phyloP scores from a whole-genome alignment of 495 filamentous ascomycete genomes.

The Xylaria longipes region DNA sequence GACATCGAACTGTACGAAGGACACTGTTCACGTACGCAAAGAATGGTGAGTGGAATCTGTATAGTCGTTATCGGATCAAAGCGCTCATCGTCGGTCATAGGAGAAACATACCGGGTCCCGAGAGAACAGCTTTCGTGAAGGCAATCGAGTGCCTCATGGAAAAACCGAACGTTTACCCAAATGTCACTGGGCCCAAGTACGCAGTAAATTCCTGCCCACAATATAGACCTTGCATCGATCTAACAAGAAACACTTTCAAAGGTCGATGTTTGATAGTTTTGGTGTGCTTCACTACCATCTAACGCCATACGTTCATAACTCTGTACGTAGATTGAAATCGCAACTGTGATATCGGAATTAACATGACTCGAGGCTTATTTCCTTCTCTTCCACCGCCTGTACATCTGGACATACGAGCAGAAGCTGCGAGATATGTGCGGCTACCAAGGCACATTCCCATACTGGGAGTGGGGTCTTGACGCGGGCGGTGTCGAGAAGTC shows the following conservation, averaged over 20 bases:
- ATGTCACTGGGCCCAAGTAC: constrained; percentile 42
- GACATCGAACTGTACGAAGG: constrained; percentile 48
- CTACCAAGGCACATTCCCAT: constrained; percentile 47
- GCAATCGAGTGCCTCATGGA: constrained; percentile 50
- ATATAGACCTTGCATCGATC: background rate
- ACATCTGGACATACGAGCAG: constrained; percentile 45
- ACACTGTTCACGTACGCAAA: constrained; percentile 50
- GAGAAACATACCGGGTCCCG: constrained; percentile 47
- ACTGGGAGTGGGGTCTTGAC: constrained; percentile 53
- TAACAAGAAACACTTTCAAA: constrained; percentile 6
- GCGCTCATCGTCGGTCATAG: constrained; percentile 29
- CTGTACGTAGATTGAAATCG: constrained; percentile 24
- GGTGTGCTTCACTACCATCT: constrained; percentile 45
- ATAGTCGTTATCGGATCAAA: constrained; percentile 7
- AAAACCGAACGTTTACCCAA: constrained; percentile 38
- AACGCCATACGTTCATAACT: constrained; percentile 47
- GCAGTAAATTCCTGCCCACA: background rate
- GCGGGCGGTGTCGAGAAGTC: constrained; percentile 40
- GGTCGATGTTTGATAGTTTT: constrained; percentile 40
- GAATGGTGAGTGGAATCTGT: constrained; percentile 47
- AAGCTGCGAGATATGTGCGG: constrained; percentile 46
- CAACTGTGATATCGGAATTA: background rate
- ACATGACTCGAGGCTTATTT: constrained; percentile 41
- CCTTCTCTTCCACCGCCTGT: constrained; percentile 50
- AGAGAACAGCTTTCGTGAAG: constrained; percentile 46